A percentile compares a stretch with the other conserved stretches of the same genome.
Conservation (phyloP, 1,139 yeast species). For the Geotrichum carabidarum region DNA sequence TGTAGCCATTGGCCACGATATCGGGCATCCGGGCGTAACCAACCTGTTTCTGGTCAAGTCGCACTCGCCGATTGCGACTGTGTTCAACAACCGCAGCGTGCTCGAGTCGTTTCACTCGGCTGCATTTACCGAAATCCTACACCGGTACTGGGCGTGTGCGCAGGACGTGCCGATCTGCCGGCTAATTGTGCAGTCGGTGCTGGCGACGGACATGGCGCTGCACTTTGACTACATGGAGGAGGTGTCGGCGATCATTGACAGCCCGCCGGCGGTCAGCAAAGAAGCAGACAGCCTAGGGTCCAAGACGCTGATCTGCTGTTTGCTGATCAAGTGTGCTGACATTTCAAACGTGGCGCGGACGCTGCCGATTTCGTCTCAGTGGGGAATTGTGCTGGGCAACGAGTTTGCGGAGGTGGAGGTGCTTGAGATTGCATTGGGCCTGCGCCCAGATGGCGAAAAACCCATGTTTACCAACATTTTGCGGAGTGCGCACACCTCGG, state of each 20-base stretch:
- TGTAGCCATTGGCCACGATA: conserved; percentile 92
- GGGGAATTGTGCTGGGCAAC: conserved; percentile 74
- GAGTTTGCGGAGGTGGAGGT: conserved; percentile 69
- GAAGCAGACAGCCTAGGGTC: neutral
- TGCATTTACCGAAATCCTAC: conserved; percentile 57
- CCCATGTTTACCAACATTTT: neutral
- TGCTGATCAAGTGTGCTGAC: conserved; percentile 87
- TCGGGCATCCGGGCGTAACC: conserved; percentile 94
- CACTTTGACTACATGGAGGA: conserved; percentile 70
- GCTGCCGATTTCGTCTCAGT: conserved; percentile 65
- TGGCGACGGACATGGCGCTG: conserved; percentile 93
- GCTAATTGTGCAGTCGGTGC: conserved; percentile 42
- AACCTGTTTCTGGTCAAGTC: conserved; percentile 62
- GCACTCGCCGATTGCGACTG: conserved; percentile 60
- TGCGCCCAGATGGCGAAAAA: conserved; percentile 23
- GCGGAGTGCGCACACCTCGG: too few species aligned
- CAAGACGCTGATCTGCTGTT: conserved; percentile 48
- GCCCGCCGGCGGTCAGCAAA: neutral
- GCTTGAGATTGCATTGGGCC: conserved; percentile 43
- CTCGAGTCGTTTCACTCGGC: conserved; percentile 83
- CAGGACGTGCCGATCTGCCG: conserved; percentile 24
- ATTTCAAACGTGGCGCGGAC: conserved; percentile 88
- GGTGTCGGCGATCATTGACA: conserved; percentile 28
- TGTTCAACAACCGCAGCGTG: conserved; percentile 63
- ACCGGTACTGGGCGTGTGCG: conserved; percentile 60